Percentiles rank a stretch among this genome's conserved stretches.
phyloP scores from a whole-genome alignment of 495 filamentous ascomycete species.

The Parmelia sp. region DNA sequence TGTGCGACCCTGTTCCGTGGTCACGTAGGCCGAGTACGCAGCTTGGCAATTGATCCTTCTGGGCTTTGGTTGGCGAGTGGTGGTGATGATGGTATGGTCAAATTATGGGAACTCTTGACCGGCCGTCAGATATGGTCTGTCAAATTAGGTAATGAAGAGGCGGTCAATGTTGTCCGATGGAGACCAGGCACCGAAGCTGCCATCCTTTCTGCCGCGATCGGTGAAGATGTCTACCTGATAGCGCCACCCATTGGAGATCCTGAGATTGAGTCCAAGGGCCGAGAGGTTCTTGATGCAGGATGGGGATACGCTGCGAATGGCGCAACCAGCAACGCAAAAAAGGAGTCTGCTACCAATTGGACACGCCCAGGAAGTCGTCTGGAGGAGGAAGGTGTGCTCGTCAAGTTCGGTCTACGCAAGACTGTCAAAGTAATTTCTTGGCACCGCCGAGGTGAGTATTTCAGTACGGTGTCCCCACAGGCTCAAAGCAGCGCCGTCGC shows the following conservation, averaged over 20 bases:
- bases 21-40: conserved; percentile 82
- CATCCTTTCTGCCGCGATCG: conserved; percentile 74
- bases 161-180: conserved; percentile 85
- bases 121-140: conserved; percentile 84
- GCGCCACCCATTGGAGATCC: conserved; percentile 67
- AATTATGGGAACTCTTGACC: conserved; percentile 76
- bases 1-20: conserved; percentile 78
- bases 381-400: conserved; percentile 67
- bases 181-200: conserved; percentile 73
- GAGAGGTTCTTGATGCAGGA: conserved; percentile 73
- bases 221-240: conserved; percentile 78
- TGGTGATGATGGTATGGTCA: conserved; percentile 88
- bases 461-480: conserved; percentile 80
- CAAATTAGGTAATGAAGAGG: conserved; percentile 70
- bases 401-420: conserved; percentile 71
- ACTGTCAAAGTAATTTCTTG: conserved; percentile 85
- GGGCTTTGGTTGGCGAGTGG: conserved; percentile 80
- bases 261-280: conserved; percentile 64
- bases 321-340: conserved; percentile 57
- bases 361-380: conserved; percentile 67
- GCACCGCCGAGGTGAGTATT: conserved; percentile 93
- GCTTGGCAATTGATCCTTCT: conserved; percentile 68
- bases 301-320: conserved; percentile 81
- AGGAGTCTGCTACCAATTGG: conserved; percentile 75
- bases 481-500: conserved; percentile 76